Conservation (phyloP, 495 filamentous ascomycete species). For the Tuber brumale region DNA sequence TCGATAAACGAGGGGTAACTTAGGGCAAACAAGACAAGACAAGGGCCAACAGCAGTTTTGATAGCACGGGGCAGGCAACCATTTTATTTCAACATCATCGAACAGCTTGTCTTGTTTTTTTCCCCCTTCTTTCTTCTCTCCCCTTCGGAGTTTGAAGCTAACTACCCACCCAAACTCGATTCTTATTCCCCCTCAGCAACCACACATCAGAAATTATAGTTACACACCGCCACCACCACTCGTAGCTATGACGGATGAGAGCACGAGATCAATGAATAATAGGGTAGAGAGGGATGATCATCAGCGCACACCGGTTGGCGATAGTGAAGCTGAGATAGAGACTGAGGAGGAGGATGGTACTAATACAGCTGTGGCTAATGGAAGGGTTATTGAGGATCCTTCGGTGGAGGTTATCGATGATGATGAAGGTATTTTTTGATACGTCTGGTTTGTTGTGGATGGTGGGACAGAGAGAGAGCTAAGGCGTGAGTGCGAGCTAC, state of each 20-base stretch:
- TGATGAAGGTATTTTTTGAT: slow-evolving; percentile 36
- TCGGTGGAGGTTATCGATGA: slow-evolving; percentile 38
- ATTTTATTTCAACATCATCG: background rate
- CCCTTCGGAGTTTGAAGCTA: background rate
- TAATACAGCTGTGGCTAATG: background rate
- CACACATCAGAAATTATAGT: background rate
- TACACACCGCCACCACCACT: background rate
- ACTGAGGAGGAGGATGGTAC: background rate
- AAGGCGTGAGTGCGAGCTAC: slow-evolving; percentile 20
- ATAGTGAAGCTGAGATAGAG: background rate
- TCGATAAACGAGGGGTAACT: background rate
- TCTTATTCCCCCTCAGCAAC: background rate
- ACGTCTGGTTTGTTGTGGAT: slow-evolving; percentile 11
- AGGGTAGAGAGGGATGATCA: background rate
- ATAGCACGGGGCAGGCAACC: background rate
- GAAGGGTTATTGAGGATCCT: slow-evolving; percentile 8
- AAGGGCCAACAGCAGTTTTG: background rate
- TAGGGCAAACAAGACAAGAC: background rate
- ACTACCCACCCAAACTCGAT: background rate
- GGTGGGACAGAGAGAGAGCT: background rate
- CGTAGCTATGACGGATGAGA: background rate
- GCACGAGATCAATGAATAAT: background rate
- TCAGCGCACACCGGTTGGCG: background rate
- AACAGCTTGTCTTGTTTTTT: background rate
- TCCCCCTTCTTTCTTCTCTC: background rate